Conservation (phyloP, 148 eudicot species). For the Suaeda aralocaspica region DNA sequence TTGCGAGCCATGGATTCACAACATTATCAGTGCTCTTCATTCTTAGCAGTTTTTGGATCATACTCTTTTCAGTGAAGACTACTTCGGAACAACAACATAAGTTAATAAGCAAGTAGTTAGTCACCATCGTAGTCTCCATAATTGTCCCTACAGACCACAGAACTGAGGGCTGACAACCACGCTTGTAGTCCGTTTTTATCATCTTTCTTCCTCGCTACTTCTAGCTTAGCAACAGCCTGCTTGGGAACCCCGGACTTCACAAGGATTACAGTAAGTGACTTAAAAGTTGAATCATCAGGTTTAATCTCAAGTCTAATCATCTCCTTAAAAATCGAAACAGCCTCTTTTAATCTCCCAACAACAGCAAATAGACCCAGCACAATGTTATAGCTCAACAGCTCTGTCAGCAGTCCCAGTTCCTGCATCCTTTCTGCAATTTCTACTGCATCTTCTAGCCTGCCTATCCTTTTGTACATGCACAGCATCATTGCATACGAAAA, state of each 20-base stretch:
- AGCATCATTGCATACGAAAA: conserved; percentile 91
- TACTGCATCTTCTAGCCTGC: conserved; percentile 59
- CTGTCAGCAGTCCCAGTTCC: conserved; percentile 57
- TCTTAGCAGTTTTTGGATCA: neutral
- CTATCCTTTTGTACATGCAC: conserved; percentile 80
- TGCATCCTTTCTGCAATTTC: conserved; percentile 62
- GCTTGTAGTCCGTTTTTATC: conserved; percentile 42
- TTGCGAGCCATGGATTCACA: neutral
- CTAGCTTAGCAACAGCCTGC: conserved; percentile 54
- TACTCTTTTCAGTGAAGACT: neutral
- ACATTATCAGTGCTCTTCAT: neutral
- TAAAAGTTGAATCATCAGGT: conserved; percentile 72
- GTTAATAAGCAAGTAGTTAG: neutral
- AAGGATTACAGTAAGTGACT: conserved; percentile 55
- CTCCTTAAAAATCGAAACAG: conserved; percentile 53
- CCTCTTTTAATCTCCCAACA: conserved; percentile 68
- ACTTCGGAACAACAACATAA: neutral
- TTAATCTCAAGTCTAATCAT: conserved; percentile 49
- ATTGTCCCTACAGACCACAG: conserved; percentile 32
- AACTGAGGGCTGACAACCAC: conserved; percentile 55
- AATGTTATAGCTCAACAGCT: conserved; percentile 72
- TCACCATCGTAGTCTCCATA: conserved; percentile 19
- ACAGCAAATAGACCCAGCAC: conserved; percentile 59
- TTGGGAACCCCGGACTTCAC: conserved; percentile 66
- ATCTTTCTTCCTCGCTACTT: conserved; percentile 48